These are phyloP conservation scores for Mortierella sp. DNA, from an alignment of 371 early-diverging fungal species.

Conservation along the genomic window DNA sequence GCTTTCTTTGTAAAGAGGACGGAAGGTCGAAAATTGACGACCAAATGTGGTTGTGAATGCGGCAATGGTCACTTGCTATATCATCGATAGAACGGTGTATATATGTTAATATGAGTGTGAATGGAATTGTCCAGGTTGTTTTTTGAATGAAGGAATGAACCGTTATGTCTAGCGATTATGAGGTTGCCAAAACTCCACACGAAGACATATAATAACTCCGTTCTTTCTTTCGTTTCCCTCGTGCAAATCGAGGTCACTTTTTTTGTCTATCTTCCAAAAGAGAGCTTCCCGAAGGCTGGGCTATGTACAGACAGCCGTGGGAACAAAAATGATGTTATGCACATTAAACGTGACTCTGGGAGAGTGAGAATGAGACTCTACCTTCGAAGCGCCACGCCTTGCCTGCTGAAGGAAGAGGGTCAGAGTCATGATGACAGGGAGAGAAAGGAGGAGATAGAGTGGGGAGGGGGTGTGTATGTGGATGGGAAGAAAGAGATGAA, in stretches of 20 bases:
- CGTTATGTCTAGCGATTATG: too few relatives aligned
- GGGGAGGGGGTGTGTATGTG: not conserved
- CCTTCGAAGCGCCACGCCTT: constrained; percentile 33
- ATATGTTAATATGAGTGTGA: not conserved
- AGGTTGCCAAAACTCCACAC: too few relatives aligned
- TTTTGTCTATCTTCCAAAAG: constrained; percentile 1
- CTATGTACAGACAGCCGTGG: constrained; percentile 28
- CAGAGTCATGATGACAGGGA: constrained; percentile 19
- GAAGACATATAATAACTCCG: not conserved
- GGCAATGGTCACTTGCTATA: constrained; percentile 38
- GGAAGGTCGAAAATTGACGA: constrained; percentile 45
- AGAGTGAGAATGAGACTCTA: not conserved
- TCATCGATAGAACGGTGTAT: too few relatives aligned
- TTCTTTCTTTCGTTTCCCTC: too few relatives aligned
- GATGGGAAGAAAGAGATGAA: not conserved
- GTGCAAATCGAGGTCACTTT: too few relatives aligned
- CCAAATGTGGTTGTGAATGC: constrained; percentile 34
- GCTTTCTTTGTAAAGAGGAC: constrained; percentile 25
- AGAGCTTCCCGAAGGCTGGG: constrained; percentile 7
- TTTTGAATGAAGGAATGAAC: too few relatives aligned
- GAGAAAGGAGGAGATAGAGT: constrained; percentile 1
- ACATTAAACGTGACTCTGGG: not conserved
- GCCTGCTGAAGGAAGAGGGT: constrained; percentile 35
- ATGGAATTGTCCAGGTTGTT: not conserved
- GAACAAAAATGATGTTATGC: constrained; percentile 11